phyloP scores from a whole-genome alignment of 2,329 filamentous ascomycete genomes.

The Dothistroma septosporum region DNA sequence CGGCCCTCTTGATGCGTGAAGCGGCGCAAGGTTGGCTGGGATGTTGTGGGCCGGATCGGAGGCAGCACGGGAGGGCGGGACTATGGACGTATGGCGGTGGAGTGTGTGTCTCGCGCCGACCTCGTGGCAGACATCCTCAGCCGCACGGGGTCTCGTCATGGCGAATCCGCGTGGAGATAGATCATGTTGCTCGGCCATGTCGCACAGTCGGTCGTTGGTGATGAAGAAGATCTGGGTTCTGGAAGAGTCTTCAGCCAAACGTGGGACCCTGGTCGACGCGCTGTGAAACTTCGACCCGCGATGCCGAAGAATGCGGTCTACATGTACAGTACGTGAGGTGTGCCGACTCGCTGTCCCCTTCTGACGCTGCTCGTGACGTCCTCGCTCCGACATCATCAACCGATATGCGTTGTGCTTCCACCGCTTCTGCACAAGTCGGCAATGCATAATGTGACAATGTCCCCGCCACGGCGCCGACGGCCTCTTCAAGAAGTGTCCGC shows the following conservation, averaged over 20 bases:
- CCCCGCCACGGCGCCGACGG: neutral
- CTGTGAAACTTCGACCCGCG: neutral
- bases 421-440: neutral
- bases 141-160: neutral
- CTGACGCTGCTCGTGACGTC: neutral
- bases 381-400: neutral
- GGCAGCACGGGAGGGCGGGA: neutral
- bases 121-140: neutral
- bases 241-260: neutral
- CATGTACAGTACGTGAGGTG: too few relatives aligned
- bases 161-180: too few relatives aligned
- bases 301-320: neutral
- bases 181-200: too few relatives aligned
- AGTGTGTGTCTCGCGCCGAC: neutral
- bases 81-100: too few relatives aligned
- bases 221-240: neutral
- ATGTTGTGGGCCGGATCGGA: neutral
- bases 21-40: conserved; percentile 7
- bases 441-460: neutral
- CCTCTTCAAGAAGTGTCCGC: neutral
- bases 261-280: neutral
- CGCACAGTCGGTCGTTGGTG: neutral
- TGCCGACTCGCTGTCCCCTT: neutral
- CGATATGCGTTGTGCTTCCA: neutral
- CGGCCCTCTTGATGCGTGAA: conserved; percentile 7